Base-by-base conservation (phyloP, 164 flowering plant genomes). In the Vitis rupestris region DNA sequence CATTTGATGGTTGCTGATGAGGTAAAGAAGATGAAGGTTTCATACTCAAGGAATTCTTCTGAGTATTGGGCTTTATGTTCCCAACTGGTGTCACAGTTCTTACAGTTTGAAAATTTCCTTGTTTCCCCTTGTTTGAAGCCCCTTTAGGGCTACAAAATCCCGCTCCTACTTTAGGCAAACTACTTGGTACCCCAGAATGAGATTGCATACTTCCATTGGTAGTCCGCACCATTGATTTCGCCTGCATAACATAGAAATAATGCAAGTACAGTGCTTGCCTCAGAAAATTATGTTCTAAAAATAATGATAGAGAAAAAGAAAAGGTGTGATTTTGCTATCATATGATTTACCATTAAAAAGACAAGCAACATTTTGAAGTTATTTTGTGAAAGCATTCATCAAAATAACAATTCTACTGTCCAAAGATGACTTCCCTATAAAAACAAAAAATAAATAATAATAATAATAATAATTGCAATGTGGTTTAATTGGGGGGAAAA, bases 151-250 rank as follows among this genome's bases (percentile, higher is more conserved):
- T 78, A 69, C 30, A 50, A 55, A 30, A 47, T 65, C 52, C 50
- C 5, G 66, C 29, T 44, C 59, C 71, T 64, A 2, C 9, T 63
- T 65, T 80, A 59, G 72, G 71, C 67, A 71, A 63, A 67, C 67
- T 71, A 74, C 67, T 23, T 7, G 72, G 64, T 48, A 69, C 37
- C 57, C 59, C 54, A 16, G 81, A 57, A 56, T 68, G 76, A 67
- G 77, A 68, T 59, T 74, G 81, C 66, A 63, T 31, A 68, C 71
- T 51, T 54, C 80, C 76, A 10, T 44, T 70, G 2, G 89, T 78
- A 72, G 86, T 72, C 7, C 71, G 70, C 8, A 15, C 66, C 31
- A 50, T 17, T 55, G 79, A 69, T 63, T 79, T 77, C n/a, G 61
- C 79, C 85, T 82, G 80, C 74, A 79, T 59, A 37, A 30, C 10